Evolutionary conservation across 805 yeast species (phyloP), one percentile per base, ranked within the genome.

Genomic region (Candida tallmaniae): DNA sequence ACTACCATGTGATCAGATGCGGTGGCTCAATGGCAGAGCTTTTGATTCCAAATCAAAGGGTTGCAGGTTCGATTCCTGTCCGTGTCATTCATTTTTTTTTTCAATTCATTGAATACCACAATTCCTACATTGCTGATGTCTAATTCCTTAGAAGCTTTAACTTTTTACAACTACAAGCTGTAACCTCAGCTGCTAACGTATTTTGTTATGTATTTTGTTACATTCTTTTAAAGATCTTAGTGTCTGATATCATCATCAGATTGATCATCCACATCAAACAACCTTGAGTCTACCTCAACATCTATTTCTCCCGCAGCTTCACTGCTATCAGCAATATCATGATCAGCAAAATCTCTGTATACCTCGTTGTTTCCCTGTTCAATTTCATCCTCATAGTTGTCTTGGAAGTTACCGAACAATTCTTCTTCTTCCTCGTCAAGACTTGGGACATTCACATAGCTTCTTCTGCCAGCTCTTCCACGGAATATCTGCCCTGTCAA

Each of bases 31-130:
- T 43, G 67, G 67, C 59, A 61, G 67, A 61, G 65, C 59, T 55
- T 59, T 58, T 52, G 67, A 58, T 49, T 61, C 67, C 67, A 61
- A 53, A 77, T 77, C 85, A 78, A 76, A 78, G 76, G 85, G 85
- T 74, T 78, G 85, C 84, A 78, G 83, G 85, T 78, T 78, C 85
- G 74, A 78, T 76, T 78, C 85, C 83, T 78, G 85, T 78, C 82
- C 80, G 82, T 76, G 79, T 29, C 47, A 44, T 32, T 22, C 29
- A 35, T 36, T 35, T 31, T 34, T 35, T 26, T n/a, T n/a, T 3
- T 20, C 10, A 20, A 20, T 20, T 20, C 23, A 20, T n/a, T n/a
- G n/a, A n/a, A n/a, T n/a, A n/a, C n/a, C n/a, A n/a, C n/a, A n/a
- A n/a, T n/a, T n/a, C n/a, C n/a, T n/a, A n/a, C n/a, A n/a, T n/a